Conservation (phyloP, 176 grass and related monocot species). For the Aegilops speltoides region DNA sequence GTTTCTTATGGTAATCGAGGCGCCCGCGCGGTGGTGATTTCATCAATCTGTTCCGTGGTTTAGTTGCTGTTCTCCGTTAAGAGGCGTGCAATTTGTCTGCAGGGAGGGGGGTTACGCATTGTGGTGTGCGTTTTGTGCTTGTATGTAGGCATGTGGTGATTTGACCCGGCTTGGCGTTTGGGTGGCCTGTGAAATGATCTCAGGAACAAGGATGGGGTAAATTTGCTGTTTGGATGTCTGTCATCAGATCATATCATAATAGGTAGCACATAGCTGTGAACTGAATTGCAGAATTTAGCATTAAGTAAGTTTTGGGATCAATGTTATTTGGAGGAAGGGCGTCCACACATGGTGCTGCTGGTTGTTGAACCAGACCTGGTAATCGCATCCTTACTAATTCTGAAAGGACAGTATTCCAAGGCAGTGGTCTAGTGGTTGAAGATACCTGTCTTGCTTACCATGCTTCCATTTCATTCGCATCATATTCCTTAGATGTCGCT, state of each 20-base stretch:
- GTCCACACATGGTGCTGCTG: not conserved
- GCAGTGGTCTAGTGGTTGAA: slow-evolving; percentile 2
- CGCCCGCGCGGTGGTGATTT: not conserved
- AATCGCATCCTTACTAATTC: not conserved
- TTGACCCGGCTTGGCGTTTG: not conserved
- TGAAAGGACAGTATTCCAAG: not conserved
- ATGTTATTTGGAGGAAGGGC: not conserved
- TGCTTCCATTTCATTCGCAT: not conserved
- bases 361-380: not conserved
- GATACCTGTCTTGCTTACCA: not conserved
- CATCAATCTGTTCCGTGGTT: not conserved
- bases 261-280: not conserved
- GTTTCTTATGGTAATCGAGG: not conserved
- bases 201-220: not conserved
- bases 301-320: not conserved
- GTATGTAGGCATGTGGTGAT: not conserved
- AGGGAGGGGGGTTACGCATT: not conserved
- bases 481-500: not conserved
- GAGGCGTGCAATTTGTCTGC: not conserved
- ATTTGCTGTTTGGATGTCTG: not conserved
- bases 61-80: not conserved
- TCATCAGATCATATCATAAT: not conserved
- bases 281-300: not conserved
- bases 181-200: not conserved
- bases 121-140: not conserved